Conservation (phyloP, 1,284 basidiomycete species). For the Irpex sp. region DNA sequence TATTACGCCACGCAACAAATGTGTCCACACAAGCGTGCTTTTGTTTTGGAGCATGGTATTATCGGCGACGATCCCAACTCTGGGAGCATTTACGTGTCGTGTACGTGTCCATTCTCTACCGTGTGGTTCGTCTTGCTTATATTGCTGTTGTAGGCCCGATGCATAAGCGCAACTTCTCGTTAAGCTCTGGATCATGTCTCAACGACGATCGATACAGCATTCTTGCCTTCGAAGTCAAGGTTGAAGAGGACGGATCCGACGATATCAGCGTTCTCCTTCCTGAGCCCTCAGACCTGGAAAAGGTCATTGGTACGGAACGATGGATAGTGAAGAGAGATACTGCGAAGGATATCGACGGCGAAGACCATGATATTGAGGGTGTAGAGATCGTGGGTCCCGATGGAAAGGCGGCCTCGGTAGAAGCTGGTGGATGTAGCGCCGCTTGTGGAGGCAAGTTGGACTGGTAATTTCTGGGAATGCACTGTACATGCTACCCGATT, state of each 20-base stretch:
- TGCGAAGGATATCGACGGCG: constrained; percentile 34
- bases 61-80: constrained; percentile 53
- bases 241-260: constrained; percentile 38
- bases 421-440: not conserved
- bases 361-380: constrained; percentile 11
- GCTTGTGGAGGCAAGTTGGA: not conserved
- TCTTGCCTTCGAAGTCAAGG: constrained; percentile 56
- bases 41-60: constrained; percentile 71
- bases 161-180: constrained; percentile 70
- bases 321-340: constrained; percentile 58
- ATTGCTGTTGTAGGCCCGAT: constrained; percentile 44
- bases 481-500: too few species aligned
- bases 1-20: constrained; percentile 72
- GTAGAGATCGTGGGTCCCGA: constrained; percentile 38
- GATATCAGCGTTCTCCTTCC: constrained; percentile 57
- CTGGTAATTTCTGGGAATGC: not conserved
- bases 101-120: constrained; percentile 25
- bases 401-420: not conserved
- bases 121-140: not conserved
- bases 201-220: constrained; percentile 66
- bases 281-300: constrained; percentile 55
- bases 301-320: constrained; percentile 61
- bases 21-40: constrained; percentile 65
- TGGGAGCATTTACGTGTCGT: constrained; percentile 43
- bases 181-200: constrained; percentile 57